These are phyloP conservation scores for Cyclostephanos tholiformis DNA, from an alignment of 108 stramenopile genomes.

Conservation along the genomic window DNA sequence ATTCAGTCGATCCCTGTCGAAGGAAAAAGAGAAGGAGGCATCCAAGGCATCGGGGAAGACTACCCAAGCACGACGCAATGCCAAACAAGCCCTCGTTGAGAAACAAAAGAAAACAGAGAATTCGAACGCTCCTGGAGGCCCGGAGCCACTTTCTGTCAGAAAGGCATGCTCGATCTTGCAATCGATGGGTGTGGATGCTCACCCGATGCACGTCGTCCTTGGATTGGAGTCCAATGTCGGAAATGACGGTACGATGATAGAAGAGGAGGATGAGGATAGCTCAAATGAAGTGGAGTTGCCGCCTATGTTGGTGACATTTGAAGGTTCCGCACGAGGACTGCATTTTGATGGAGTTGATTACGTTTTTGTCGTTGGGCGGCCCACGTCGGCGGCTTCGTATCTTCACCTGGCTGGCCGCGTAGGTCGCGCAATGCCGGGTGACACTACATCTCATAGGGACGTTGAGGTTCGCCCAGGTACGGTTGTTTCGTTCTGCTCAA, in stretches of 20 bases:
- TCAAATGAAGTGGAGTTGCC: constrained; percentile 42
- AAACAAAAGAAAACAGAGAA: constrained; percentile 20
- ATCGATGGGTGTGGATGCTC: constrained; percentile 53
- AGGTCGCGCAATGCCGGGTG: constrained; percentile 50
- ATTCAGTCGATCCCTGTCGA: constrained; percentile 52
- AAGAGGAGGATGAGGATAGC: constrained; percentile 12
- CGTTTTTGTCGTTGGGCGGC: constrained; percentile 62
- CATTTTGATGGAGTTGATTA: constrained; percentile 72
- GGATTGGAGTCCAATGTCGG: constrained; percentile 56
- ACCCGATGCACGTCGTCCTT: constrained; percentile 59
- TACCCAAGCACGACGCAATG: constrained; percentile 38
- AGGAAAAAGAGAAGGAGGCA: constrained; percentile 38
- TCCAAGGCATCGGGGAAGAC: constrained; percentile 35
- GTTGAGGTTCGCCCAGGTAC: constrained; percentile 55
- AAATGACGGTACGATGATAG: constrained; percentile 13
- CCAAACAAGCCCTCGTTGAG: constrained; percentile 24
- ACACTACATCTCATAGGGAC: constrained; percentile 7
- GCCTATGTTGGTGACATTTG: constrained; percentile 67
- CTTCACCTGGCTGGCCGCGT: constrained; percentile 79
- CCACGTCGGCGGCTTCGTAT: constrained; percentile 68
- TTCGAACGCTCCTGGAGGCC: constrained; percentile 24
- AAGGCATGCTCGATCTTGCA: constrained; percentile 53
- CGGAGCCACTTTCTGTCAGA: constrained; percentile 50
- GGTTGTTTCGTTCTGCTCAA: constrained; percentile 63
- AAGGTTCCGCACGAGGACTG: constrained; percentile 72